Percentiles rank a stretch among this genome's conserved stretches.
These are phyloP conservation scores for Solanum sparsipilum DNA, from an alignment of 257 asterid species.

Conservation along the genomic window DNA sequence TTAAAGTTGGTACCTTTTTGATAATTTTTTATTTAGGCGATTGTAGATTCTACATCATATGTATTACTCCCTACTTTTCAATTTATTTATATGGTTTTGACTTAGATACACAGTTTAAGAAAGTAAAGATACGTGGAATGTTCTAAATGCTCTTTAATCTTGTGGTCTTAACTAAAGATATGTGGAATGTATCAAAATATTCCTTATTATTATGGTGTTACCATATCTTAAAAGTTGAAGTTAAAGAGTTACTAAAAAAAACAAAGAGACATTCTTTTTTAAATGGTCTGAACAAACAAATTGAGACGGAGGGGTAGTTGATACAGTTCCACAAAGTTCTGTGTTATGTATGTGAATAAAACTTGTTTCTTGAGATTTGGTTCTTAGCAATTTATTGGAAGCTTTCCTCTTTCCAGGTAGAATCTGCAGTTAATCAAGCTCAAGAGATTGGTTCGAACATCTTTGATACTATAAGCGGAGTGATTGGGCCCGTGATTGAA, in stretches of 20 bases:
- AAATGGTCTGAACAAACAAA: neutral
- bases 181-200: neutral
- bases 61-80: neutral
- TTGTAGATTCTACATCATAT: neutral
- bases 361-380: neutral
- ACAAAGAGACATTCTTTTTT: neutral
- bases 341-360: neutral
- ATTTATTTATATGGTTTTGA: neutral
- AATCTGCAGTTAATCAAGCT: slow-evolving; percentile 58
- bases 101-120: neutral
- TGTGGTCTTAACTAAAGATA: neutral
- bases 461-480: slow-evolving; percentile 39
- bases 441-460: slow-evolving; percentile 47
- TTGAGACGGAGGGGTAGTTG: neutral
- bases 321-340: neutral
- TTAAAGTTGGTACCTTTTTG: neutral
- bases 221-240: neutral
- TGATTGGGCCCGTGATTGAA: slow-evolving; percentile 47
- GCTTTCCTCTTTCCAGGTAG: slow-evolving; percentile 38
- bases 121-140: neutral
- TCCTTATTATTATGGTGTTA: neutral
- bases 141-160: neutral
- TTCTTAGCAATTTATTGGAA: neutral
- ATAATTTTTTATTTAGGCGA: neutral
- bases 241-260: neutral